phyloP scores from a whole-genome alignment of 345 rosid species.

The Ceriops decandra region DNA sequence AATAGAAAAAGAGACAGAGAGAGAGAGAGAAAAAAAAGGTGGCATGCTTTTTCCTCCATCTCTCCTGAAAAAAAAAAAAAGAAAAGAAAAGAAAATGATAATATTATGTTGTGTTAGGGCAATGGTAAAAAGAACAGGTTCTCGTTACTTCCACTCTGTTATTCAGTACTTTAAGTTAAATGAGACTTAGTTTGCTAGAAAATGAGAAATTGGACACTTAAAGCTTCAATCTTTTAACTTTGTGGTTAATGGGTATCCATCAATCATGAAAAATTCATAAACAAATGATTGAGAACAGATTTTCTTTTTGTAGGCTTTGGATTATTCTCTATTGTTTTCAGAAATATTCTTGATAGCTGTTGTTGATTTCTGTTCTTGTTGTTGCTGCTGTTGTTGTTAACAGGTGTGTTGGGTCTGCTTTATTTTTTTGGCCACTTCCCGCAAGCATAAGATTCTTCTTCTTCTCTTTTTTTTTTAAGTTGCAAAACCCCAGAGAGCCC shows the following conservation, averaged over 20 bases:
- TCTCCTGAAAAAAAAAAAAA: slow-evolving; percentile 18
- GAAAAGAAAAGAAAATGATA: slow-evolving; percentile 14
- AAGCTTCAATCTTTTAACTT: slow-evolving; percentile 20
- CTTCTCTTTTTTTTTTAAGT: slow-evolving; percentile 15
- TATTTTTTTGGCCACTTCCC: slow-evolving; percentile 38
- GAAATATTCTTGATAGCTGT: slow-evolving; percentile 44
- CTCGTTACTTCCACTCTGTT: slow-evolving; percentile 10
- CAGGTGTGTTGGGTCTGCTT: slow-evolving; percentile 21
- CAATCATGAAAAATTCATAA: slow-evolving; percentile 55
- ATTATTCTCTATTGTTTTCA: slow-evolving; percentile 52
- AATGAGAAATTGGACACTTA: slow-evolving; percentile 16
- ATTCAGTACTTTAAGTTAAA: slow-evolving; percentile 2
- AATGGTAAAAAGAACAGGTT: not conserved
- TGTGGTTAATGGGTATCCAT: slow-evolving; percentile 54
- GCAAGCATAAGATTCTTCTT: slow-evolving; percentile 62
- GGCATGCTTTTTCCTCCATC: slow-evolving; percentile 40
- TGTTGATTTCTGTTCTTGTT: slow-evolving; percentile 18
- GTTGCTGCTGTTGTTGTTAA: slow-evolving; percentile 29
- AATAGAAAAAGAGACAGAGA: slow-evolving; percentile 13
- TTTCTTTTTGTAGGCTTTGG: slow-evolving; percentile 38
- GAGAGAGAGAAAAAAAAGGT: slow-evolving; percentile 23
- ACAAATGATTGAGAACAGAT: slow-evolving; percentile 48
- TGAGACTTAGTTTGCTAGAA: slow-evolving; percentile 14
- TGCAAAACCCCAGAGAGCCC: slow-evolving; percentile 26
- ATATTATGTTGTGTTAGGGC: not conserved